Percentiles rank a stretch among this genome's conserved stretches.
Evolutionary conservation across 768 basidiomycete genomes (phyloP).

Genomic region (Amanita muscaria): DNA sequence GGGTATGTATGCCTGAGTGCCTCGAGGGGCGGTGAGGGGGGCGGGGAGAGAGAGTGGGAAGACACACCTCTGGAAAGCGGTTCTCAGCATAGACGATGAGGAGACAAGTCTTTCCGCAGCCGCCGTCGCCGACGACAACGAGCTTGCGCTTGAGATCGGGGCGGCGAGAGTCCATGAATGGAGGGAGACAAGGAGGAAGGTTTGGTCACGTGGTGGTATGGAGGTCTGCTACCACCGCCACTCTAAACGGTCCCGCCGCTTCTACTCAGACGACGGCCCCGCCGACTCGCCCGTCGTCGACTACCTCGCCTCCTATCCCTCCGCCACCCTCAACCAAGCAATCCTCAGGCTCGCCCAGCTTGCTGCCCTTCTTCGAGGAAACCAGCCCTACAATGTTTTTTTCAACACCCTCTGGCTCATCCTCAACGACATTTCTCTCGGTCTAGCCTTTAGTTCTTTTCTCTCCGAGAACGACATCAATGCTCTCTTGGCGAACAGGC

Average conservation of each 20-base stretch:
- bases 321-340: constrained; percentile 2
- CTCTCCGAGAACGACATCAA: constrained; percentile 36
- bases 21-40: constrained; percentile 11
- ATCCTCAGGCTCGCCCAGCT: constrained; percentile 1
- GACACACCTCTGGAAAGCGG: constrained; percentile 82
- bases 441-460: constrained; percentile 62
- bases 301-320: neutral
- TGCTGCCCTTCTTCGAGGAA: neutral
- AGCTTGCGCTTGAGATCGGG: constrained; percentile 84
- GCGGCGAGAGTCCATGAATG: constrained; percentile 26
- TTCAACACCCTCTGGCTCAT: constrained; percentile 90
- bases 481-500: neutral
- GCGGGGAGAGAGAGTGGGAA: neutral
- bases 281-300: neutral
- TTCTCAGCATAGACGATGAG: constrained; percentile 96
- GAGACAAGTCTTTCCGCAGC: constrained; percentile 90
- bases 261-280: constrained; percentile 6
- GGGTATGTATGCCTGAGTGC: constrained; percentile 74
- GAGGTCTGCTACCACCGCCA: constrained; percentile 3
- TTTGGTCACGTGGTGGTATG: constrained; percentile 1
- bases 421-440: constrained; percentile 84
- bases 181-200: neutral
- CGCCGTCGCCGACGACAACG: constrained; percentile 84
- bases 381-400: constrained; percentile 29
- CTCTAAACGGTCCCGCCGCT: constrained; percentile 4